Percentiles rank a stretch among this genome's conserved stretches.
Evolutionary conservation across 148 eudicot genomes (phyloP).

Genomic region (Camellia sinensis): DNA sequence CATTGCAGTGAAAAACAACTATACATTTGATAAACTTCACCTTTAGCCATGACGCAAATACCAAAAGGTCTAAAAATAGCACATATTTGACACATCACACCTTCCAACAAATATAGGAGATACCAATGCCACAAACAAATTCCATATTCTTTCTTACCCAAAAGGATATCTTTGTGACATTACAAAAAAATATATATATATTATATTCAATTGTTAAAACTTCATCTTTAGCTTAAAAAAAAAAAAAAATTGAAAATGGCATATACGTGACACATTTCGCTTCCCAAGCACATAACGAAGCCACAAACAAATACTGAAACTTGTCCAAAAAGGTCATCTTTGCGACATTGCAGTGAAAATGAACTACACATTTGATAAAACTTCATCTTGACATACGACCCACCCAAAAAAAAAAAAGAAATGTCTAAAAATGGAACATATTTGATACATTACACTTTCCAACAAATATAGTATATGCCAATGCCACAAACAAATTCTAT

Average conservation of each 20-base stretch:
- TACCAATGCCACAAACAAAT: not conserved
- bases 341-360: no score
- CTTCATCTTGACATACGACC: no score
- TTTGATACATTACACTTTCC: not conserved
- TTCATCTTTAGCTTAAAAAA: not conserved
- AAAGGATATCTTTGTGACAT: not conserved
- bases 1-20: no score
- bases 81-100: no score
- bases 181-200: no score
- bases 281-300: not conserved
- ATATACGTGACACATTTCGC: conserved; percentile 2
- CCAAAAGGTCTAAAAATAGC: not conserved
- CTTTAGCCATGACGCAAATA: no score
- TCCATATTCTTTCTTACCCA: not conserved
- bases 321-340: no score
- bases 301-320: not conserved
- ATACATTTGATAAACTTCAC: no score
- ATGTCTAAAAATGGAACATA: not conserved
- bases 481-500: not conserved
- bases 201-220: no score
- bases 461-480: not conserved
- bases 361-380: no score
- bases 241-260: not conserved
- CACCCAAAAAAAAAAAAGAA: not conserved
- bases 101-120: not conserved